Conservation (phyloP, 2,329 filamentous ascomycete species). For the Thelonectria blattea region DNA sequence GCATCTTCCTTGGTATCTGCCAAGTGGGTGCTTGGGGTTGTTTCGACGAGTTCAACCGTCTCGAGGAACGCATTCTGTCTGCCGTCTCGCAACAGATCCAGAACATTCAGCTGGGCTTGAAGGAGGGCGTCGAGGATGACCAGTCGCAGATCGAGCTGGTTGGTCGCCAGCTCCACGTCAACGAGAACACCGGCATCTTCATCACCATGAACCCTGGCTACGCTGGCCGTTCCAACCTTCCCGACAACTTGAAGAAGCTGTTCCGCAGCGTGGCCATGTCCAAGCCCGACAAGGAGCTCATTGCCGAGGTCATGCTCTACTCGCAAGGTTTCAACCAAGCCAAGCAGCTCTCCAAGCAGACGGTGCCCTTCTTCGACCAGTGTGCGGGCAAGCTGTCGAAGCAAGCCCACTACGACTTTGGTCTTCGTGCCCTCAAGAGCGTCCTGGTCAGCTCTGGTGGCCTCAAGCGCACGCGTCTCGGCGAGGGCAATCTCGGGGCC, state of each 20-base stretch:
- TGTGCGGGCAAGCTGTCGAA: conserved; percentile 84
- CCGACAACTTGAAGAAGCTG: conserved; percentile 98
- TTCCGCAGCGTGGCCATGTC: conserved; percentile 99
- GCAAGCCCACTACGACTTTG: conserved; percentile 99
- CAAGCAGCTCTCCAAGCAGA: conserved; percentile 91
- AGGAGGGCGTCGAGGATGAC: conserved; percentile 80
- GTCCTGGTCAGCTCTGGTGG: conserved; percentile 97
- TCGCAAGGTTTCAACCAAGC: conserved; percentile 98
- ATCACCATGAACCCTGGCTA: conserved; percentile 99
- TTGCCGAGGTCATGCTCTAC: conserved; percentile 99
- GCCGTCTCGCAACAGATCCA: conserved; percentile 99
- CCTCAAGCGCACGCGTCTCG: conserved; percentile 83
- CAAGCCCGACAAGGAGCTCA: conserved; percentile 98
- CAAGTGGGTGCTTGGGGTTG: conserved; percentile 99
- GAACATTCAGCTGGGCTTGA: conserved; percentile 96
- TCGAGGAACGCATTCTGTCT: conserved; percentile 96
- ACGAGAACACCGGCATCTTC: conserved; percentile 95
- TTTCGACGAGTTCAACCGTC: conserved; percentile 99
- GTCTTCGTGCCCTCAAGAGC: conserved; percentile 95
- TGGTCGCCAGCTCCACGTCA: conserved; percentile 87
- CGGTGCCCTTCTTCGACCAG: conserved; percentile 97
- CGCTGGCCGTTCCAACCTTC: conserved; percentile 94
- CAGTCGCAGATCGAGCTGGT: conserved; percentile 93
- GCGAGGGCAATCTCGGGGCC: conserved; percentile 62
- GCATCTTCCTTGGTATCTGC: conserved; percentile 98